Evolutionary conservation across 1,284 basidiomycete species (phyloP).

Genomic region (Phenoliferia sp.): DNA sequence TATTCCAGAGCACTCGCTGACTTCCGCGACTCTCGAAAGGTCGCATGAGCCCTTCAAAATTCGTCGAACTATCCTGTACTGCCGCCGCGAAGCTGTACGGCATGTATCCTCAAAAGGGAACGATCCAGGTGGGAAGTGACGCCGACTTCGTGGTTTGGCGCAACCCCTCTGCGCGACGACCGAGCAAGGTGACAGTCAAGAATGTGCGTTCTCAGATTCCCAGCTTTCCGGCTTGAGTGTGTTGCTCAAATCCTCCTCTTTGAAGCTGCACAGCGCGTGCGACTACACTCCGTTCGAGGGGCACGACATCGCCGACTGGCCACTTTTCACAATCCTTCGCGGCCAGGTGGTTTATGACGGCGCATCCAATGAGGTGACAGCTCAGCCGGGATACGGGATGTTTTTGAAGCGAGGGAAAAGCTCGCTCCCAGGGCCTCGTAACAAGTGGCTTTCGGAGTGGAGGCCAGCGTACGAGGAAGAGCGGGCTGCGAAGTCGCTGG

Average conservation of each 20-base stretch:
- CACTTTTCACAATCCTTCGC: conserved; percentile 32
- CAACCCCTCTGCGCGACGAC: conserved; percentile 12
- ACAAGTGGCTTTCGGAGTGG: conserved; percentile 21
- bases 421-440: conserved; percentile 21
- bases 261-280: conserved; percentile 17
- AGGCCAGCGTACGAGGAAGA: conserved; percentile 15
- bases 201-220: conserved; percentile 20
- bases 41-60: conserved; percentile 31
- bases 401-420: conserved; percentile 36
- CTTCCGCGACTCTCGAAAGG: too few species aligned
- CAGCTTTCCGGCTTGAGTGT: not conserved
- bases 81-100: conserved; percentile 35
- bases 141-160: conserved; percentile 39
- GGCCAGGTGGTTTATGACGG: conserved; percentile 37
- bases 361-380: conserved; percentile 16
- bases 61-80: conserved; percentile 38
- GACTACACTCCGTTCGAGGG: conserved; percentile 38
- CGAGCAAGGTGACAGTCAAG: conserved; percentile 24
- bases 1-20: not conserved
- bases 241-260: not conserved
- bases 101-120: conserved; percentile 38
- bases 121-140: conserved; percentile 37
- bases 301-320: conserved; percentile 35
- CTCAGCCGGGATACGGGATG: conserved; percentile 24
- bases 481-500: not conserved